Evolutionary conservation across 768 basidiomycete species (phyloP), one percentile per base, ranked within the genome.

Genomic region (Boletus insuetus): DNA sequence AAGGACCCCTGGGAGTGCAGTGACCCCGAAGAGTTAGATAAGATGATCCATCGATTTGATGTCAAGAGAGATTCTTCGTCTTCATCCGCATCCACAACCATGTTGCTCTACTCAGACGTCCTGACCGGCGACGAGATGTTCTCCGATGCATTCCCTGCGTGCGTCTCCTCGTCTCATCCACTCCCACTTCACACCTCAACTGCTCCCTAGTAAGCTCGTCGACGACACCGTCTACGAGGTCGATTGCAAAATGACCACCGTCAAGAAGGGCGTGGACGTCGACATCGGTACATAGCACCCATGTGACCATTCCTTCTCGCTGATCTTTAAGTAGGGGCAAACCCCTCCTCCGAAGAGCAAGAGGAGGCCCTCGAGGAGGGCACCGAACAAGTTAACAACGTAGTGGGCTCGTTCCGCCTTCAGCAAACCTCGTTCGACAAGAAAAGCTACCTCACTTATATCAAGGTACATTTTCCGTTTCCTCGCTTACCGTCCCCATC

Each of bases 131-230:
- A 96, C 68, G 95, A 98, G 79, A 89, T 98, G 82, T 84, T 91
- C 81, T 94, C 93, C 26, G 94, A 96, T 77, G 94, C 94, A 61
- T 98, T 87, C 79, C 85, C 86, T 19, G 17, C 88, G 94, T 95
- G 64, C 57, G 87, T 78, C 29, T 31, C 44, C 26, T 46, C 44
- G 1, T n/a, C 10, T 2, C 6, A 44, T 26, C 13, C 29, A 16
- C 34, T 56, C 22, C 47, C 34, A n/a, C 39, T 24, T 46, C 35
- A 10, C 52, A 35, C 51, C 59, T 65, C 46, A 59, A 42, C 41
- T 12, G 46, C 46, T n/a, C 41, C 46, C 34, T 69, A 95, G 93
- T 63, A 94, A 93, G 78, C 40, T 68, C 40, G 72, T 96, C 61
- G 89, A 92, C 58, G 82, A 82, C 66, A 81, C 92, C 61, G 90